Evolutionary conservation across 2,329 filamentous ascomycete genomes (phyloP).

Genomic region (Pseudocercospora musae): DNA sequence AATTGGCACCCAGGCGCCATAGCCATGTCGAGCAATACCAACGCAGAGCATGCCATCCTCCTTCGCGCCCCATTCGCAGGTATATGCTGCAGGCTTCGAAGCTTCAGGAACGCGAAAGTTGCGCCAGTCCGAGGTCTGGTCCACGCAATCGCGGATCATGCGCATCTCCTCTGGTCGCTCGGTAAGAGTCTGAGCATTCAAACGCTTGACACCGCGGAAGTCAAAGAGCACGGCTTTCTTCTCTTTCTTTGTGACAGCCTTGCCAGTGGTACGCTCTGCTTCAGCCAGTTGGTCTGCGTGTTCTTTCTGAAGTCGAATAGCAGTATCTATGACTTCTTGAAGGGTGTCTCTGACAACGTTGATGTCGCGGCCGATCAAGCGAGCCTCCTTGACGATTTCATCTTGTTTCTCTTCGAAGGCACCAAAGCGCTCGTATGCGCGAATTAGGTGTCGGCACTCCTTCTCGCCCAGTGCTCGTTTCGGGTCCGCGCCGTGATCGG

Average conservation of each 20-base stretch:
- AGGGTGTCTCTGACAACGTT: constrained; percentile 75
- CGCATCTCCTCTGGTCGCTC: constrained; percentile 87
- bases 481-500: constrained; percentile 64
- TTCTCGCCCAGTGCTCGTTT: constrained; percentile 88
- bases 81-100: constrained; percentile 87
- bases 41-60: constrained; percentile 97
- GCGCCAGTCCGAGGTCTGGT: constrained; percentile 62
- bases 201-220: constrained; percentile 85
- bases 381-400: constrained; percentile 83
- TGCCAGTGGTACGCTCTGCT: constrained; percentile 68
- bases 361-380: constrained; percentile 75
- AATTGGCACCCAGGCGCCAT: constrained; percentile 92
- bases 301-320: constrained; percentile 67
- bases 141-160: constrained; percentile 72
- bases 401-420: constrained; percentile 83
- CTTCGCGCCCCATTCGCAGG: constrained; percentile 83
- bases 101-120: constrained; percentile 87
- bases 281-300: constrained; percentile 62
- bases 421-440: constrained; percentile 86
- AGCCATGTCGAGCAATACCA: constrained; percentile 88
- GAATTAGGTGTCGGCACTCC: constrained; percentile 86
- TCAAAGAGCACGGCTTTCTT: constrained; percentile 96
- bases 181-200: constrained; percentile 92
- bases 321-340: constrained; percentile 72
- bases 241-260: constrained; percentile 89